Base-by-base conservation (phyloP, 2,329 filamentous ascomycete genomes). In the Emmonsiellopsis sp. region DNA sequence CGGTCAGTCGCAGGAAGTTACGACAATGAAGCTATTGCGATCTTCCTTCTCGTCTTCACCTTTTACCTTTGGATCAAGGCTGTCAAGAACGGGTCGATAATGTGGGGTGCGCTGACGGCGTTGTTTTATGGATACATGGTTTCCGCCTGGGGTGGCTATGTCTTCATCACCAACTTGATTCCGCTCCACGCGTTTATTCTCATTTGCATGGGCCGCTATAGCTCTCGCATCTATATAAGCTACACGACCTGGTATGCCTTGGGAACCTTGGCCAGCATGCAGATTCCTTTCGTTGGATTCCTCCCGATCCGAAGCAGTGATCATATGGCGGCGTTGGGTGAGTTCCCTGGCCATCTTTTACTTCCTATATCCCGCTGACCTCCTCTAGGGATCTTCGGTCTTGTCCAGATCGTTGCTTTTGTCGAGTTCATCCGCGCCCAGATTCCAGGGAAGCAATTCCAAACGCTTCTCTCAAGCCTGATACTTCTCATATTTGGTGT, bases 41-140 rank as follows among this genome's bases (percentile, higher is more conserved):
- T 98, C 70, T 98, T 98, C 79, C 79, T 98, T 63, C 82, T 98
- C 34, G 93, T 98, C 60, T 96, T 95, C 72, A 98, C 93, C 69
- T 98, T 98, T 75, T 98, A 85, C 75, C 82, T 98, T 51, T 98
- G 93, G 93, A 95, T 98, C 76, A 97, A 97, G 80, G 89, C 93
- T 16, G 80, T 98, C 62, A 98, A 98, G 79, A 82, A 90, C 55
- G 93, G 93, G 30, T 97, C 93, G 50, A 90, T 95, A 70, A 87
- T 96, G 73, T 98, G 92, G 92, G 92, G 90, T 63, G 91, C 89
- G 38, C 78, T 96, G 58, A 93, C 91, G 63, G 93, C 93, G 43
- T 79, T 98, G 53, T 97, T 94, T 76, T 98, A 98, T 73, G 93
- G 93, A 67, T 98, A 98, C 83, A 98, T 98, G 93, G 93, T 98